phyloP scores from a whole-genome alignment of 164 flowering plant genomes.

The Vitis vinifera region ASM3070453v1 NC_081815.1:5251001-5251500 shows the following conservation, averaged over 20 bases:
- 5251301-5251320: neutral
- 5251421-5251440: constrained; percentile 72
- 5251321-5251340: neutral
- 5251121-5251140: constrained; percentile 71
- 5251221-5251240: constrained; percentile 54
- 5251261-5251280: neutral
- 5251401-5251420: constrained; percentile 45
- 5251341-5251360: neutral
- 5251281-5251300: neutral
- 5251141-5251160: constrained; percentile 70
- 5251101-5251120: constrained; percentile 49
- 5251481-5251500: too few species aligned
- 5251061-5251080: constrained; percentile 47
- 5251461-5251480: neutral
- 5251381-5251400: constrained; percentile 41
- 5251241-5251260: constrained; percentile 48
- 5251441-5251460: constrained; percentile 35
- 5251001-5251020: too few species aligned
- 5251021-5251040: neutral
- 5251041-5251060: constrained; percentile 57
- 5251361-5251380: neutral
- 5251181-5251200: constrained; percentile 46
- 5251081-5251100: constrained; percentile 44
- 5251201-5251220: constrained; percentile 54
- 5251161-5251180: constrained; percentile 57